Base-by-base conservation (phyloP, 1,284 basidiomycete species). In the Fomitiporia mediterranea region DNA sequence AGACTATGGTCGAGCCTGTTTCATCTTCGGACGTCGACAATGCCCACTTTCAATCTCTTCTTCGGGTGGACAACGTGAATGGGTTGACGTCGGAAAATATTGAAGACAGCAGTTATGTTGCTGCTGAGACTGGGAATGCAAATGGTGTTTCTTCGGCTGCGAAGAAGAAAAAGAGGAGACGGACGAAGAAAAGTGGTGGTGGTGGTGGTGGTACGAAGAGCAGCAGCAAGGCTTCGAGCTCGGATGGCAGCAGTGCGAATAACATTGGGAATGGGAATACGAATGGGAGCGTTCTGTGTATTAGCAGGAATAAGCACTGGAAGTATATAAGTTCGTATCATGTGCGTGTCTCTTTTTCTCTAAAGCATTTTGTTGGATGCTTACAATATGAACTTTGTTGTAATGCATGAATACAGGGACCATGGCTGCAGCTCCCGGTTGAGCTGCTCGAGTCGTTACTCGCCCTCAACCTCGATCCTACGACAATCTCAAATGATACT, bases 251-350 rank as follows among this genome's bases (percentile, higher is more conserved):
- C 9, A 62, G 61, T 61, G 3, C 42, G 23, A 30, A 67, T 65
- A 57, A 55, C 62, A 28, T 69, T 64, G 25, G 64, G 55, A 53
- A 65, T 49, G 69, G 70, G 32, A 72, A 32, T n/a, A n/a, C 21
- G 28, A 46, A 71, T 55, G 80, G 80, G 15, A 75, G 82, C 1
- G 80, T 87, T 35, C 76, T 91, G 3, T 88, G 84, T 66, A 91
- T 91, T 63, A 89, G 86, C 72, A 81, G 88, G 62, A 90, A 91
- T 71, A 91, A 91, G 67, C 89, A 91, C 65, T 91, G 89, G 89
- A 80, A 83, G 28, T 91, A 91, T 64, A 91, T 91, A 70, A 89
- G 86, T 68, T 91, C 89, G 23, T 91, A 90, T 68, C 89, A 91
- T 69, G 89, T 91, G 71, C 57, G 84, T 82, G 38, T 46, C 56